Evolutionary conservation across 148 eudicot genomes (phyloP).

Genomic region (Simmondsia chinensis): DNA sequence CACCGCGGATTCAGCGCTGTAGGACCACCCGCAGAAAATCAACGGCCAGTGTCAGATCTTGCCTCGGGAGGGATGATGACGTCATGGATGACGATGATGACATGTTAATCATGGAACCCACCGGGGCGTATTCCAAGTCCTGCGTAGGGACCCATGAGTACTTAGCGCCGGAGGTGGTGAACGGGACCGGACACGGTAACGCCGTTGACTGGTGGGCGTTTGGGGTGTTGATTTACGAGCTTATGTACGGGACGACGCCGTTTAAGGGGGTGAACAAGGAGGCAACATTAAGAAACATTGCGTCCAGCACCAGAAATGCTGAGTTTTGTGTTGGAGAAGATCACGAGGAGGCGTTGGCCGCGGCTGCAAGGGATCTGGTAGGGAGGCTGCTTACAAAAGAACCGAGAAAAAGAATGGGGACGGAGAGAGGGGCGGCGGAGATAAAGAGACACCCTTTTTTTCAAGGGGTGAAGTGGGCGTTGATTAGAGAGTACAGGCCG

Average conservation of each 20-base stretch:
- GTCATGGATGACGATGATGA: slow-evolving; percentile 36
- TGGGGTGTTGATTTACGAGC: slow-evolving; percentile 59
- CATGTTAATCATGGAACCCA: no score
- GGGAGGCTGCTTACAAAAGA: slow-evolving; percentile 49
- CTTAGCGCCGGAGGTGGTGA: slow-evolving; percentile 63
- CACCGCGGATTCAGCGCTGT: slow-evolving; percentile 24
- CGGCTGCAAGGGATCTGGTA: slow-evolving; percentile 48
- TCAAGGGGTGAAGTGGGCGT: slow-evolving; percentile 68
- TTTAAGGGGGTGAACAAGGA: slow-evolving; percentile 67
- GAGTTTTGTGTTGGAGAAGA: slow-evolving; percentile 10
- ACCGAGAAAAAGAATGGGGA: slow-evolving; percentile 51
- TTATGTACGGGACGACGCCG: slow-evolving; percentile 61
- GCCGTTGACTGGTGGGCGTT: slow-evolving; percentile 96
- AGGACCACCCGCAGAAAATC: no score
- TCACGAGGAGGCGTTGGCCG: slow-evolving; percentile 12
- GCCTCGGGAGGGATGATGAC: slow-evolving; percentile 4
- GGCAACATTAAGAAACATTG: slow-evolving; percentile 58
- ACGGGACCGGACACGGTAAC: slow-evolving; percentile 70
- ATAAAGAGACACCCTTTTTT: slow-evolving; percentile 74
- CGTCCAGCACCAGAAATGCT: slow-evolving; percentile 33
- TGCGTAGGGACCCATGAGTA: slow-evolving; percentile 92
- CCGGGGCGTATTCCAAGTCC: slow-evolving; percentile 51
- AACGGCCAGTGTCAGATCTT: not conserved
- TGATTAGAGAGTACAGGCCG: slow-evolving; percentile 53
- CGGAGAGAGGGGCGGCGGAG: slow-evolving; percentile 61